Percentiles rank a stretch among this genome's conserved stretches.
phyloP scores from a whole-genome alignment of 2,329 filamentous ascomycete species.

The Pseudovirgaria hyperparasitica region DNA sequence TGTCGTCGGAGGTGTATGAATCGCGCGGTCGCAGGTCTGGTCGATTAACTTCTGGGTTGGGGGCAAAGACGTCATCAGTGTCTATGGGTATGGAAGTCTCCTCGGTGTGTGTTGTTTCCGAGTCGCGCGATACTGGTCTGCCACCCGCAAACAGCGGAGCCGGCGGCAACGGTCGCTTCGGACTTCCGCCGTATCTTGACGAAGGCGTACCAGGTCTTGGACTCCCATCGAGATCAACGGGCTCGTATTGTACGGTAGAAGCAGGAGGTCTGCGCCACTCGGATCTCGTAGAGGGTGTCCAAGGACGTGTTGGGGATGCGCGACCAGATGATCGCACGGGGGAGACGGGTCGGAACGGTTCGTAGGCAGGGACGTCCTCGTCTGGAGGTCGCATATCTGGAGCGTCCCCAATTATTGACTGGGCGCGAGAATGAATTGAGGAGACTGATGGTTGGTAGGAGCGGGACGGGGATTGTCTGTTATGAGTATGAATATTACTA shows the following conservation, averaged over 20 bases:
- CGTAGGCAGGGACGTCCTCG: slow-evolving; percentile 49
- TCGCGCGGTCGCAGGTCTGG: slow-evolving; percentile 49
- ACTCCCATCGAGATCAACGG: slow-evolving; percentile 75
- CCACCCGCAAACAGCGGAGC: slow-evolving; percentile 67
- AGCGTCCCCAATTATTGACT: slow-evolving; percentile 38
- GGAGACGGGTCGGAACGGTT: slow-evolving; percentile 42
- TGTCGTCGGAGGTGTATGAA: slow-evolving; percentile 49
- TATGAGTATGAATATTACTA: slow-evolving; percentile 17
- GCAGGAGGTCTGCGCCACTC: slow-evolving; percentile 64
- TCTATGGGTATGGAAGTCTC: slow-evolving; percentile 60
- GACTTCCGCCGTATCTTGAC: slow-evolving; percentile 77
- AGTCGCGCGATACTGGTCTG: slow-evolving; percentile 31
- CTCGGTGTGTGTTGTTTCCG: slow-evolving; percentile 35
- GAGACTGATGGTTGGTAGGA: slow-evolving; percentile 37
- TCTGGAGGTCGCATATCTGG: slow-evolving; percentile 43
- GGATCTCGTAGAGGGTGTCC: slow-evolving; percentile 39
- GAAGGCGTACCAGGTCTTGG: slow-evolving; percentile 85
- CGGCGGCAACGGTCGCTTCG: slow-evolving; percentile 73
- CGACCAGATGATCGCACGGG: slow-evolving; percentile 38
- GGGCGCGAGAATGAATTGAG: slow-evolving; percentile 33
- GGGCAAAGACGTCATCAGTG: slow-evolving; percentile 58
- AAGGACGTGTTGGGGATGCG: slow-evolving; percentile 29
- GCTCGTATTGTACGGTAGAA: slow-evolving; percentile 64
- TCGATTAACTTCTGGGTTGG: slow-evolving; percentile 42
- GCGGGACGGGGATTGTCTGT: slow-evolving; percentile 31